Percentiles rank a stretch among this genome's conserved stretches.
Conservation (phyloP, 2,329 filamentous ascomycete genomes). For the Curvularia sp. region DNA sequence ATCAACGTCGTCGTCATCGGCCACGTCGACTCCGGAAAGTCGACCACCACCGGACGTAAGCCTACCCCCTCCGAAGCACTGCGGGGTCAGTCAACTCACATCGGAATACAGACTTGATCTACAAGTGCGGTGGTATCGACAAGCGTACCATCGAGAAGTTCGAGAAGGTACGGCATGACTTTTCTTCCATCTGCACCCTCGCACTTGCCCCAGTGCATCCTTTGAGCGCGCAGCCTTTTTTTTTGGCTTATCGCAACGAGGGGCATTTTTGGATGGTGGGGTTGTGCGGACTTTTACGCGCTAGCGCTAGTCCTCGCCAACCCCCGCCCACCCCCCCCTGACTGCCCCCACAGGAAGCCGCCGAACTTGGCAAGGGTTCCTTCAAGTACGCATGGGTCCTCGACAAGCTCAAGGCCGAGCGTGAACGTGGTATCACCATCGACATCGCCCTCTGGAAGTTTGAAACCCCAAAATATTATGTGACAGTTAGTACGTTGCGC, state of each 20-base stretch:
- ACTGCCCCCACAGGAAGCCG: slow-evolving; percentile 85
- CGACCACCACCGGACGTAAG: slow-evolving; percentile 87
- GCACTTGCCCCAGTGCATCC: slow-evolving; percentile 27
- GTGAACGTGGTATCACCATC: slow-evolving; percentile 99
- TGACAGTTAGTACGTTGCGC: slow-evolving; percentile 89
- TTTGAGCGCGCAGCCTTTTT: slow-evolving; percentile 39
- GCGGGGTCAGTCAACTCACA: slow-evolving; percentile 42
- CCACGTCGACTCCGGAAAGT: slow-evolving; percentile 99
- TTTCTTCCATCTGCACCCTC: slow-evolving; percentile 24
- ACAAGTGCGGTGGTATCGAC: slow-evolving; percentile 99
- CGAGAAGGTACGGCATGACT: slow-evolving; percentile 83
- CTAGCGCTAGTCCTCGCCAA: slow-evolving; percentile 50
- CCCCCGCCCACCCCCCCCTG: too few relatives aligned
- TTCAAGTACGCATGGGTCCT: slow-evolving; percentile 99
- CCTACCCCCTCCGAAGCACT: slow-evolving; percentile 40
- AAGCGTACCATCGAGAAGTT: slow-evolving; percentile 99
- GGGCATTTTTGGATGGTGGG: slow-evolving; percentile 51
- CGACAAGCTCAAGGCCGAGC: slow-evolving; percentile 99
- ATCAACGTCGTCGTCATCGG: slow-evolving; percentile 97
- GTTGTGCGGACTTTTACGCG: slow-evolving; percentile 50
- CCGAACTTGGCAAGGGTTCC: slow-evolving; percentile 99
- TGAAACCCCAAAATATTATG: slow-evolving; percentile 97
- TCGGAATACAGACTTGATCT: slow-evolving; percentile 85
- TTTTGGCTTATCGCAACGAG: slow-evolving; percentile 47
- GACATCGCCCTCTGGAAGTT: slow-evolving; percentile 99